Percentiles rank a stretch among this genome's conserved stretches.
Conservation (phyloP, 352 stramenopile genomes). For the Phytophthora uliginosa region DNA sequence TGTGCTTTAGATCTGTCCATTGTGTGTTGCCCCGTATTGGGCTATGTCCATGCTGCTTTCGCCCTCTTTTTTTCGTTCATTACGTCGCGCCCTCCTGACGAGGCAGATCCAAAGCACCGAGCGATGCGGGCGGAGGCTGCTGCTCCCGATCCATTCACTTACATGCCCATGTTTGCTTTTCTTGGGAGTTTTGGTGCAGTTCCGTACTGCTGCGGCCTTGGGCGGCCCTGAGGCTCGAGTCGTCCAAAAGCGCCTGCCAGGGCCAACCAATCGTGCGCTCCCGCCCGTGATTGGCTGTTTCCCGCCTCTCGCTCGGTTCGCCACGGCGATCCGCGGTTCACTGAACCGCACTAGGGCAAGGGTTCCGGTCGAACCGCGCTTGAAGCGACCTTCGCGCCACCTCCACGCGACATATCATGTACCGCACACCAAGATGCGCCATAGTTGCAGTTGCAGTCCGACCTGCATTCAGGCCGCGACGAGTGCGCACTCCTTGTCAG, state of each 20-base stretch:
- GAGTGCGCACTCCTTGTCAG: background rate
- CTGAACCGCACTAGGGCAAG: conserved; percentile 39
- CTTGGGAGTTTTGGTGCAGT: conserved; percentile 87
- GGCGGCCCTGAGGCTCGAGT: conserved; percentile 8
- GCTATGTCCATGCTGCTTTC: background rate
- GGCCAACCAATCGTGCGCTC: conserved; percentile 79
- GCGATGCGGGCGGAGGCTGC: background rate
- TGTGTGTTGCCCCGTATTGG: background rate
- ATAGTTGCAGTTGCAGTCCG: background rate
- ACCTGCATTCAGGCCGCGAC: background rate
- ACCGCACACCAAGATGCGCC: conserved; percentile 12
- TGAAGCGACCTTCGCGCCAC: conserved; percentile 43
- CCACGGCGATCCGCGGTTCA: conserved; percentile 27
- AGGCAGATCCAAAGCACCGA: conserved; percentile 21
- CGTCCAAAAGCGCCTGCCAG: conserved; percentile 56
- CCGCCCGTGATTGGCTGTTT: conserved; percentile 50
- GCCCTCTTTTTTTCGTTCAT: background rate
- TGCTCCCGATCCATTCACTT: conserved; percentile 47
- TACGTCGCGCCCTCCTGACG: background rate
- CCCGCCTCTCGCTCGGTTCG: conserved; percentile 40
- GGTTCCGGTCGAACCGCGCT: conserved; percentile 11
- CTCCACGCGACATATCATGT: conserved; percentile 10
- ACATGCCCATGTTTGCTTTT: conserved; percentile 89
- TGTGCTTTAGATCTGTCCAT: conserved; percentile 25
- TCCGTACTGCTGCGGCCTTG: conserved; percentile 74